Conservation (phyloP, 352 stramenopile genomes). For the Phytophthora cactorum region DNA sequence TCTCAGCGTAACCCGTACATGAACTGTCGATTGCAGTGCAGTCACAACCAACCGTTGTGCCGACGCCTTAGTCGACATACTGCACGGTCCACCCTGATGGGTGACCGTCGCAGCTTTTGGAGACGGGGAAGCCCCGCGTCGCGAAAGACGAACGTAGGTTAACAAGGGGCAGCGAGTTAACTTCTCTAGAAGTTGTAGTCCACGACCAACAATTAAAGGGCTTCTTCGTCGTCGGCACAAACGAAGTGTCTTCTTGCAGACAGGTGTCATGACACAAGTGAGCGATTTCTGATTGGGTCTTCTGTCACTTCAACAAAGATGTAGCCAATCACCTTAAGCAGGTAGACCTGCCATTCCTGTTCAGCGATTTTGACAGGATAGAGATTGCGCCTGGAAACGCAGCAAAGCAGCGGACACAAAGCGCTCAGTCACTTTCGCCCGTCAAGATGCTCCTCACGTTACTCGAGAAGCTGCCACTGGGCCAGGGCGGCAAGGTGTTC, state of each 20-base stretch:
- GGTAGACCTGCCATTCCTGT: constrained; percentile 5
- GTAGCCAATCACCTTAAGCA: constrained; percentile 22
- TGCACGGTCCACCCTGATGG: constrained; percentile 22
- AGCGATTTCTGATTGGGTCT: no score
- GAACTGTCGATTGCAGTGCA: not conserved
- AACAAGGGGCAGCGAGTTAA: no score
- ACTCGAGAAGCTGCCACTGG: constrained; percentile 72
- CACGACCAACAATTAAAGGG: no score
- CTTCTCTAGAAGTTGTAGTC: no score
- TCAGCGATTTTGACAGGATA: constrained; percentile 5
- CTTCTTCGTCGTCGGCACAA: no score
- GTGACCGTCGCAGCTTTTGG: not conserved
- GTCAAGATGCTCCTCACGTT: constrained; percentile 60
- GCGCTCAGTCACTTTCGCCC: not conserved
- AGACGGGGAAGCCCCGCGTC: not conserved
- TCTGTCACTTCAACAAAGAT: constrained; percentile 18
- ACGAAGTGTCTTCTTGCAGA: no score
- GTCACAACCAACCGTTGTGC: not conserved
- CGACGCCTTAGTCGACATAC: not conserved
- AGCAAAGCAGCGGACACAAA: constrained; percentile 20
- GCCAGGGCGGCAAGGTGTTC: constrained; percentile 77
- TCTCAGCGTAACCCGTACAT: no score
- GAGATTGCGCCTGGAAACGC: constrained; percentile 8
- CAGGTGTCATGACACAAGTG: not conserved
- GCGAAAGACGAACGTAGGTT: no score